Evolutionary conservation across 805 yeast species (phyloP), one percentile per base, ranked within the genome.

Genomic region (Candida chilensis): DNA sequence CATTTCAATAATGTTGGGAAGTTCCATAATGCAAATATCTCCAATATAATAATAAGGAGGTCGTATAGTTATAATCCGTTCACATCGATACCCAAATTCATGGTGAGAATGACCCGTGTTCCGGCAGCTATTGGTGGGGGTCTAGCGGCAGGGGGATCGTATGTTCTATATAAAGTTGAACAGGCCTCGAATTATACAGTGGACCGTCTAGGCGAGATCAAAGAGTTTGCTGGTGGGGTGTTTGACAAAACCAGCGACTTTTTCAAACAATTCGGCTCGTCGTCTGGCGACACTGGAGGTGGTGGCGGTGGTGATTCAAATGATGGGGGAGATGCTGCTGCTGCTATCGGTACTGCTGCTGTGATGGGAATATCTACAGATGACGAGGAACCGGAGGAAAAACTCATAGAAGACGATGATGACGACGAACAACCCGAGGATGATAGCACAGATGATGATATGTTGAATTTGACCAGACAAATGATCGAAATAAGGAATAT

Each of bases 401-500:
- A 67, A 3, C 59, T 65, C 20, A 57, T 57, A 4, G 56, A 55
- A 27, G 55, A 56, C 27, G 45, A 56, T 14, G 62, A 62, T 12
- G 68, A 61, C n/a, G 66, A 64, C 9, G 64, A 64, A 6, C 66
- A 60, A 20, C 46, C 52, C 20, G 59, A 52, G 13, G 67, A 67
- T 15, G 80, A 74, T 32, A 64, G 63, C 28, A 71, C 86, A 2
- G 76, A 78, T 37, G 81, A 78, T 40, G 90, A 85, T 32, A 92
- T 92, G 80, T 61, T 92, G 52, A 80, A 81, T 39, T 57, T 92
- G 38, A 94, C 98, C 5, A 75, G 87, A 41, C 95, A 87, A 53
- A 92, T 92, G 99, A 94, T 92, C 44, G 98, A 94, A 52, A 88
- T 92, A 34, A 67, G 97, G 48, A 71, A 78, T 30, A 71, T 92